Evolutionary conservation across 805 yeast species (phyloP).

Genomic region (Pichia deserticola): DNA sequence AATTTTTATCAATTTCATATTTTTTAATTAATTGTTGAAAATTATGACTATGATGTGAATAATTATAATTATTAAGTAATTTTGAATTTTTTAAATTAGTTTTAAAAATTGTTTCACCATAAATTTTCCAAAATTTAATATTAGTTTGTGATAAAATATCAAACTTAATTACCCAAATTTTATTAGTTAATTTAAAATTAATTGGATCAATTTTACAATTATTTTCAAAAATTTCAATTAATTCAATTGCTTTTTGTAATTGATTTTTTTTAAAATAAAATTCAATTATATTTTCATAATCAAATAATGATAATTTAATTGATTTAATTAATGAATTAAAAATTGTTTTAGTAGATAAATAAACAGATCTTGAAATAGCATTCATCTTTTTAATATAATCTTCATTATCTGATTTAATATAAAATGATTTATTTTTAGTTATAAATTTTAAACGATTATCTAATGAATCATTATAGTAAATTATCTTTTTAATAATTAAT

Average conservation of each 20-base stretch:
- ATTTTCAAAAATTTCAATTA: constrained; percentile 16
- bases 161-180: constrained; percentile 21
- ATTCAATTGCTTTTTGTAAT: constrained; percentile 16
- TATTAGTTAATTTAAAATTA: constrained; percentile 15
- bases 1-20: constrained; percentile 1
- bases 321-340: not conserved
- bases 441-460: constrained; percentile 1
- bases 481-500: constrained; percentile 6
- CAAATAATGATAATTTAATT: constrained; percentile 7
- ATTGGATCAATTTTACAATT: constrained; percentile 2
- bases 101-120: constrained; percentile 10
- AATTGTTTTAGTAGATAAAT: constrained; percentile 1
- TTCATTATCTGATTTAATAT: not conserved
- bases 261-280: constrained; percentile 15
- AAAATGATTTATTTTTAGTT: not conserved
- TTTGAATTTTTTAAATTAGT: not conserved
- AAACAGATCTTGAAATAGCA: not conserved
- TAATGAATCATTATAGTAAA: not conserved
- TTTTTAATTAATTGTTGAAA: constrained; percentile 3
- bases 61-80: not conserved
- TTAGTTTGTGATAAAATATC: constrained; percentile 19
- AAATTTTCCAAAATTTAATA: constrained; percentile 20
- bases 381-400: not conserved
- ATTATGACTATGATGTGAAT: constrained; percentile 6
- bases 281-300: constrained; percentile 21